A percentile compares a stretch with the other conserved stretches of the same genome.
These are phyloP conservation scores for Entomophthora muscae DNA, from an alignment of 371 early-diverging fungal genomes.

Conservation along the genomic window DNA sequence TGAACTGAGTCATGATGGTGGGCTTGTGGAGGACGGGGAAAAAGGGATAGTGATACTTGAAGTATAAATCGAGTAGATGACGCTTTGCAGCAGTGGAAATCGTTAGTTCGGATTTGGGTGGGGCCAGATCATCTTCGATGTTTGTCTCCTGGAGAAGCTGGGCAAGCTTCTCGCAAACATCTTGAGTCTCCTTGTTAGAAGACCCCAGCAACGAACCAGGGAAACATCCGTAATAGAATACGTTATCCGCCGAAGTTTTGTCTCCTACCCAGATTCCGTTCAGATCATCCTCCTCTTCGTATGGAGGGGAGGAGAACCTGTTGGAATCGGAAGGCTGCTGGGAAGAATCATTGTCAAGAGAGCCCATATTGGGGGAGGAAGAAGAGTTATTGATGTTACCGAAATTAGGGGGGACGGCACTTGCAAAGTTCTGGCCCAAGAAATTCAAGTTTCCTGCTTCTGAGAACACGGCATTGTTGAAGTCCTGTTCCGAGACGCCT, in stretches of 20 bases:
- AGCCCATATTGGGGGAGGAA: conserved; percentile 3
- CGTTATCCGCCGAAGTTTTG: conserved; percentile 6
- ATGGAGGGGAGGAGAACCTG: conserved; percentile 9
- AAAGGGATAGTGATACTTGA: conserved; percentile 39
- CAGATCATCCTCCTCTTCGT: conserved; percentile 9
- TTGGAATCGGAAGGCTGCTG: conserved; percentile 7
- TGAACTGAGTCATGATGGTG: conserved; percentile 25
- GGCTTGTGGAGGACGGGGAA: conserved; percentile 44
- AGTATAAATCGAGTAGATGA: conserved; percentile 33
- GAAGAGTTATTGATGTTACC: conserved; percentile 7
- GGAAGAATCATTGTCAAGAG: conserved; percentile 1
- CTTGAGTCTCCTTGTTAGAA: conserved; percentile 8
- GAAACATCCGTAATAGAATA: conserved; percentile 9
- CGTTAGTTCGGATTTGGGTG: neutral
- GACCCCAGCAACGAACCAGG: conserved; percentile 6
- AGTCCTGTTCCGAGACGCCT: conserved; percentile 7
- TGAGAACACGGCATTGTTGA: conserved; percentile 5
- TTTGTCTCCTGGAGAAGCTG: conserved; percentile 1
- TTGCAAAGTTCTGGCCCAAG: conserved; percentile 6
- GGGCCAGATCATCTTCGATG: conserved; percentile 8
- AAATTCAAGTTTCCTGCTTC: conserved; percentile 9
- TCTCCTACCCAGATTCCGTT: conserved; percentile 10
- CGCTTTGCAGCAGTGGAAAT: conserved; percentile 9
- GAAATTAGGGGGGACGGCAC: conserved; percentile 4
- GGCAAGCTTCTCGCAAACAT: conserved; percentile 9